These are phyloP conservation scores for Argentina anserina DNA, from an alignment of 306 rosid genomes.

Conservation along the genomic window DNA sequence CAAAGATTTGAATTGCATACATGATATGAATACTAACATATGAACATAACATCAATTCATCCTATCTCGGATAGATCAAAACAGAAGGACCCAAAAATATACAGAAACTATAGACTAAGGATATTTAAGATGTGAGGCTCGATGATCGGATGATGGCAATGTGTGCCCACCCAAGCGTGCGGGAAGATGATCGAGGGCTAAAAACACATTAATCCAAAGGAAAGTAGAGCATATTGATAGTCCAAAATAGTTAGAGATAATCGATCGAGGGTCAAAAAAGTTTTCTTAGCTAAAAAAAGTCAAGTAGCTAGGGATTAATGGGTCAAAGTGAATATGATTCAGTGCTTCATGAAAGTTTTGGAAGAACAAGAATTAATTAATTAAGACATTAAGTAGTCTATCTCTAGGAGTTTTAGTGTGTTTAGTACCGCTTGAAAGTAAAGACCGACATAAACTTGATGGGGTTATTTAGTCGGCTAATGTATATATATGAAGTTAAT, in stretches of 20 bases:
- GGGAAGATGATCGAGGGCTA: background rate
- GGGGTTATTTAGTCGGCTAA: slow-evolving; percentile 36
- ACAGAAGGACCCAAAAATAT: background rate
- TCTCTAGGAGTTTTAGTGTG: slow-evolving; percentile 5
- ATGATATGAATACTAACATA: too few species aligned
- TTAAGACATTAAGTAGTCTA: too few species aligned
- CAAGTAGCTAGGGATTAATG: too few species aligned
- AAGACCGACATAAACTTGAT: slow-evolving; percentile 24
- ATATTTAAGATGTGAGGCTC: background rate
- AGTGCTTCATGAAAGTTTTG: slow-evolving; percentile 12
- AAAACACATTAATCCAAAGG: slow-evolving; percentile 20
- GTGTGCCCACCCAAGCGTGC: slow-evolving; percentile 61
- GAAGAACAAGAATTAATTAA: slow-evolving; percentile 16
- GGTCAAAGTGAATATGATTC: slow-evolving; percentile 12
- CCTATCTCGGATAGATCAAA: background rate
- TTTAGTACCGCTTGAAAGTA: slow-evolving; percentile 20
- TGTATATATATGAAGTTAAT: slow-evolving; percentile 27
- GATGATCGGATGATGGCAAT: slow-evolving; percentile 52
- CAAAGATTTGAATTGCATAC: too few species aligned
- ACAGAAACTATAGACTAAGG: background rate
- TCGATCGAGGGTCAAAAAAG: slow-evolving; percentile 27
- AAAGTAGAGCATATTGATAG: background rate
- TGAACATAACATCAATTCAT: background rate
- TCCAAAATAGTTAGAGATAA: background rate
- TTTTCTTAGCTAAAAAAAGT: too few species aligned